These are phyloP conservation scores for barley (Hordeum vulgare) DNA, from an alignment of 176 grass and related monocot species.

Conservation along the genomic window MorexV3_pseudomolecules_assembly NC_058524.1:242440108-242440607, in stretches of 20 bases:
- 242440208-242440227: conserved; percentile 69
- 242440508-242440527: conserved; percentile 19
- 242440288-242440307: conserved; percentile 1
- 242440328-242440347: conserved; percentile 5
- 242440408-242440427: conserved; percentile 86
- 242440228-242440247: conserved; percentile 10
- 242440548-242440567: conserved; percentile 16
- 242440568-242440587: conserved; percentile 23
- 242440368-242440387: conserved; percentile 73
- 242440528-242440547: conserved; percentile 3
- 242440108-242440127: conserved; percentile 63
- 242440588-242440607: conserved; percentile 6
- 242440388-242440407: conserved; percentile 81
- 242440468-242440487: conserved; percentile 92
- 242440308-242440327: neutral
- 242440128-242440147: conserved; percentile 81
- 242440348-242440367: conserved; percentile 18
- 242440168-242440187: conserved; percentile 83
- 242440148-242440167: conserved; percentile 92
- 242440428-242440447: conserved; percentile 90
- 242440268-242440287: conserved; percentile 6
- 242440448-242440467: conserved; percentile 75
- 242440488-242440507: conserved; percentile 93
- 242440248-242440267: neutral
- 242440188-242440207: conserved; percentile 90